Evolutionary conservation across 352 stramenopile species (phyloP), one percentile per base, ranked within the genome.

Genomic region (Phytophthora macrochlamydospora): DNA sequence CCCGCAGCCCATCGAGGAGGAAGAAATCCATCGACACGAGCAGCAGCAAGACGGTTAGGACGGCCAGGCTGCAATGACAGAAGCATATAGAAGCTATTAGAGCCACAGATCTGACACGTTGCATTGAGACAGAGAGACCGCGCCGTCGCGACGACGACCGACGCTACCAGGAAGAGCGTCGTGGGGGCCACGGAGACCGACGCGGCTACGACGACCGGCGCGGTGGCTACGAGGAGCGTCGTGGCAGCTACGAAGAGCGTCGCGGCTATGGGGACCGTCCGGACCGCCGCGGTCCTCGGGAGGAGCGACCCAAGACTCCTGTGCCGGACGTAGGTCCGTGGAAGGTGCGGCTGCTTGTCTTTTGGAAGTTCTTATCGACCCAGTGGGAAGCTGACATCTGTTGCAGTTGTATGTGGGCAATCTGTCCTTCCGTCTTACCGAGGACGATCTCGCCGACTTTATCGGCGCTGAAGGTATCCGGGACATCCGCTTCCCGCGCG

Each of bases 331-430:
- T 81, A 2, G 75, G 77, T 35, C 89, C 89, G 30, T 96, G 76
- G 81, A 95, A 91, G 72, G 85, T 94, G n/a, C 50, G 49, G 9
- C 31, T 51, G 14, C 7, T 51, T 58, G 29, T 31, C 38, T 42
- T 56, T 40, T 24, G 18, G 18, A 24, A 24, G 18, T 24, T 24
- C 18, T 24, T 24, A 24, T 24, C 18, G 18, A 24, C 18, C 18
- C 18, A 24, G 18, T 24, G 18, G 18, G 18, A 24, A 24, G 18
- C 18, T 24, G 37, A 45, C 24, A 8, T 66, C 32, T 50, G 54
- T n/a, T 35, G 59, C 38, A 95, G 87, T 64, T 87, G 40, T 96
- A 82, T 45, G 75, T 95, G 37, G 89, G 87, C 56, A 96, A 96
- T 73, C 67, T 96, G 59, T 73, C 86, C 40, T 95, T 91, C 75